Percentiles rank a stretch among this genome's conserved stretches.
phyloP scores from a whole-genome alignment of 352 stramenopile species.

The Pythium utonaiense region DNA sequence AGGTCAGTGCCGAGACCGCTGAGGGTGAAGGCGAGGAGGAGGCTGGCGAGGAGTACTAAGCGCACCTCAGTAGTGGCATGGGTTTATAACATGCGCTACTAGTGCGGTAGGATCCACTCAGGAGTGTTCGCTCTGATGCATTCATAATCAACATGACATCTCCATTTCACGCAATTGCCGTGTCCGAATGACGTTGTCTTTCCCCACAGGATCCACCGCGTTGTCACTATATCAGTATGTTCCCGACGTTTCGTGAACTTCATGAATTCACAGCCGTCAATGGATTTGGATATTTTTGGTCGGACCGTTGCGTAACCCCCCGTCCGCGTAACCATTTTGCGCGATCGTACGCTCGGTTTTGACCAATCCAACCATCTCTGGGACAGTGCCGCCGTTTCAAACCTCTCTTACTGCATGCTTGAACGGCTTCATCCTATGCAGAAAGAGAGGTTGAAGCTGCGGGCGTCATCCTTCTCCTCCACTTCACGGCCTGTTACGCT shows the following conservation, averaged over 20 bases:
- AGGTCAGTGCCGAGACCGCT: conserved; percentile 97
- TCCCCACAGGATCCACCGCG: too few species aligned
- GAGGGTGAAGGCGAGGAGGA: conserved; percentile 95
- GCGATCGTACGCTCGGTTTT: not conserved
- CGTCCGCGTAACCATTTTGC: not conserved
- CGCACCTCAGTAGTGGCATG: not conserved
- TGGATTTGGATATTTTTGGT: not conserved
- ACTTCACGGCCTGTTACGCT: not conserved
- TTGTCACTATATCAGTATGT: not conserved
- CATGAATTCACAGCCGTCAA: not conserved
- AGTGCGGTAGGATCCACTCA: not conserved
- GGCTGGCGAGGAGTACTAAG: conserved; percentile 87
- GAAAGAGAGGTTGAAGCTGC: not conserved
- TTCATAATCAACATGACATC: conserved; percentile 1
- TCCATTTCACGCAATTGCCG: not conserved
- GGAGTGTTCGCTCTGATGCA: not conserved
- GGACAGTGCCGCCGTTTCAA: not conserved
- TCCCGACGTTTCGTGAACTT: not conserved
- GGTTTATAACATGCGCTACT: conserved; percentile 1
- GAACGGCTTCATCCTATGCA: too few species aligned
- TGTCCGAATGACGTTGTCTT: too few species aligned
- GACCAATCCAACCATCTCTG: not conserved
- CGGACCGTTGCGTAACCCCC: not conserved
- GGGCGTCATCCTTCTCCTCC: not conserved
- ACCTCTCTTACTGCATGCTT: not conserved